Conservation (phyloP, 2,329 filamentous ascomycete genomes). For the Paracoccidioides lutzii region DNA sequence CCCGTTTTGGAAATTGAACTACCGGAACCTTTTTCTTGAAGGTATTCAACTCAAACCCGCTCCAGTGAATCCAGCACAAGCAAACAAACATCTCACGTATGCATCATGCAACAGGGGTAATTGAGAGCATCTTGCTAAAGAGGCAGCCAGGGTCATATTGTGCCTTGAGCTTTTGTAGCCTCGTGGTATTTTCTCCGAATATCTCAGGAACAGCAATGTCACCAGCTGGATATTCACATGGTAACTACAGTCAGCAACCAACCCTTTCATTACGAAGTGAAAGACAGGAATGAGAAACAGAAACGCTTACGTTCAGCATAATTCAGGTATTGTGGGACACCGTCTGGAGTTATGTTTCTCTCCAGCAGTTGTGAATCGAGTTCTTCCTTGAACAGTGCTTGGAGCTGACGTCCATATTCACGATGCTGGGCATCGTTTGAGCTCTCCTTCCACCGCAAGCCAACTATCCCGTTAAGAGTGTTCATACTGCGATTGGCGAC, state of each 20-base stretch:
- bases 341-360: constrained; percentile 3
- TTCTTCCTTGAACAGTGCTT: constrained; percentile 18
- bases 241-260: constrained; percentile 5
- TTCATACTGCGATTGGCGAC: constrained; percentile 30
- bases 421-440: constrained; percentile 23
- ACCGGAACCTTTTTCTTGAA: too few relatives aligned
- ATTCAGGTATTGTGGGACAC: constrained; percentile 25
- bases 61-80: too few relatives aligned
- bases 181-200: constrained; percentile 33
- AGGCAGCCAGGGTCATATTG: constrained; percentile 36
- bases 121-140: constrained; percentile 34
- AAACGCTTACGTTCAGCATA: constrained; percentile 14
- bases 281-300: background rate
- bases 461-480: constrained; percentile 28
- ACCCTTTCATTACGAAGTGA: constrained; percentile 12
- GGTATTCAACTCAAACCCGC: too few relatives aligned
- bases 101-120: constrained; percentile 12
- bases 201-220: constrained; percentile 25
- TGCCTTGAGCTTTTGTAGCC: constrained; percentile 32
- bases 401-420: constrained; percentile 24
- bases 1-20: too few relatives aligned
- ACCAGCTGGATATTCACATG: constrained; percentile 15
- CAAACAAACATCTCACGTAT: background rate
- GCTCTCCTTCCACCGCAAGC: constrained; percentile 26
- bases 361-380: constrained; percentile 11